A percentile compares a stretch with the other conserved stretches of the same genome.
These are phyloP conservation scores for Thoreauomyces humboldtii DNA, from an alignment of 192 early-diverging fungal genomes.

Conservation along the genomic window DNA sequence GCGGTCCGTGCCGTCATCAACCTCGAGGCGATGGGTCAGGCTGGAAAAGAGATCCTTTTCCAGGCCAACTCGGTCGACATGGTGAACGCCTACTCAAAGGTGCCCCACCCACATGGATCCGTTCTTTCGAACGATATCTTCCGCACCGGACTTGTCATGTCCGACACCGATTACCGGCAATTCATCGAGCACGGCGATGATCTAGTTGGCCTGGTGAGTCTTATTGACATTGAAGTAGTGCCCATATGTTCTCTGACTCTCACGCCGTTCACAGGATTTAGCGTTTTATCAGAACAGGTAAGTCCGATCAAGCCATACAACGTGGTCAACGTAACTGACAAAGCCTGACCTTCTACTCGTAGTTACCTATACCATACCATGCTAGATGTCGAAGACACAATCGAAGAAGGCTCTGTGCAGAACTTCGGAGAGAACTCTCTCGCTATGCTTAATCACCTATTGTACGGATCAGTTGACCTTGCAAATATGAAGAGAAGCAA, in stretches of 20 bases:
- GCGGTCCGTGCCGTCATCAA: constrained; percentile 67
- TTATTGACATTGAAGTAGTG: background rate
- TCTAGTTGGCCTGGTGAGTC: constrained; percentile 38
- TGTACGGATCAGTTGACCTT: constrained; percentile 44
- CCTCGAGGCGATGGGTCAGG: constrained; percentile 70
- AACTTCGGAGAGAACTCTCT: constrained; percentile 70
- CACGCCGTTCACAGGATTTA: constrained; percentile 49
- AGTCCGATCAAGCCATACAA: too few relatives aligned
- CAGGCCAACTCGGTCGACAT: constrained; percentile 68
- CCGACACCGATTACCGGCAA: constrained; percentile 75
- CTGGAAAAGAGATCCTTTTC: constrained; percentile 68
- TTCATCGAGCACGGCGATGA: constrained; percentile 72
- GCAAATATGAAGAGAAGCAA: constrained; percentile 40
- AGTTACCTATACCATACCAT: constrained; percentile 66
- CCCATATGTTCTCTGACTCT: too few relatives aligned
- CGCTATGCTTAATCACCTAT: constrained; percentile 51
- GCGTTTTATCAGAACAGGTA: constrained; percentile 70
- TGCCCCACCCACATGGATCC: constrained; percentile 66
- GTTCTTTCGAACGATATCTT: constrained; percentile 55
- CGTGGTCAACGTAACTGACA: too few relatives aligned
- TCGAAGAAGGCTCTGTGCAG: constrained; percentile 62
- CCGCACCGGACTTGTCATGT: constrained; percentile 57
- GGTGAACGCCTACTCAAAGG: constrained; percentile 64
- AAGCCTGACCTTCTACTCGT: too few relatives aligned
- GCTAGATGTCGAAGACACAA: constrained; percentile 55